phyloP scores from a whole-genome alignment of 768 basidiomycete genomes.

The Porpolomopsis calyptriformis region DNA sequence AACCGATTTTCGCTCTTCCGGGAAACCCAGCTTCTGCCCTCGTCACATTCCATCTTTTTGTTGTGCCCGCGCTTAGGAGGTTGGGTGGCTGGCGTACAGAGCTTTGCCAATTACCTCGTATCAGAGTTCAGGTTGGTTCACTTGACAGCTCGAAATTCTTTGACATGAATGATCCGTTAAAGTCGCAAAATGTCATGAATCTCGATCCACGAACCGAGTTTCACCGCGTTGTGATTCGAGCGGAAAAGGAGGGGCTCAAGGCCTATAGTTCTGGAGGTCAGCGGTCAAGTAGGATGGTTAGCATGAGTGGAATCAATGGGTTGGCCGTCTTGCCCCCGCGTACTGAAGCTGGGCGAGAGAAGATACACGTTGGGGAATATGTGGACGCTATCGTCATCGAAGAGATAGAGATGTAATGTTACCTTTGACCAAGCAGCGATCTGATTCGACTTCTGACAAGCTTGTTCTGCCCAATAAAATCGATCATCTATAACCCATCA shows the following conservation, averaged over 20 bases:
- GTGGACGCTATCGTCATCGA: slow-evolving; percentile 60
- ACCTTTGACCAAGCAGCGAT: not conserved
- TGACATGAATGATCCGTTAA: slow-evolving; percentile 2
- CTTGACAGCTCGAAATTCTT: not conserved
- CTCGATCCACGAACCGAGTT: slow-evolving; percentile 73
- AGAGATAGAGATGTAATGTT: slow-evolving; percentile 31
- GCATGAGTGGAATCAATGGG: slow-evolving; percentile 72
- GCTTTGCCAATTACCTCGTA: slow-evolving; percentile 46
- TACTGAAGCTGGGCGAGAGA: slow-evolving; percentile 21
- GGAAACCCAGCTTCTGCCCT: slow-evolving; percentile 86
- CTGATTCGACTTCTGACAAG: no score
- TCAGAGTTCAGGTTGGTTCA: slow-evolving; percentile 49
- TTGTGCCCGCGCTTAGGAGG: slow-evolving; percentile 64
- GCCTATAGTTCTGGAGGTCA: slow-evolving; percentile 83
- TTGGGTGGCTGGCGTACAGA: slow-evolving; percentile 57
- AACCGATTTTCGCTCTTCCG: slow-evolving; percentile 69
- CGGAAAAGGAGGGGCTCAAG: slow-evolving; percentile 35
- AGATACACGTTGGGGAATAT: slow-evolving; percentile 42
- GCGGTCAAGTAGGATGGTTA: slow-evolving; percentile 71
- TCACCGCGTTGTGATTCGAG: slow-evolving; percentile 63
- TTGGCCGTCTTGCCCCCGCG: slow-evolving; percentile 55
- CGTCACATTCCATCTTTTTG: slow-evolving; percentile 78
- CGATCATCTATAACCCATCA: no score
- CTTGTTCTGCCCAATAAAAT: no score
- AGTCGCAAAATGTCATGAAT: slow-evolving; percentile 52